Base-by-base conservation (phyloP, 108 stramenopile genomes). In the Cyclotella distinguenda region DNA sequence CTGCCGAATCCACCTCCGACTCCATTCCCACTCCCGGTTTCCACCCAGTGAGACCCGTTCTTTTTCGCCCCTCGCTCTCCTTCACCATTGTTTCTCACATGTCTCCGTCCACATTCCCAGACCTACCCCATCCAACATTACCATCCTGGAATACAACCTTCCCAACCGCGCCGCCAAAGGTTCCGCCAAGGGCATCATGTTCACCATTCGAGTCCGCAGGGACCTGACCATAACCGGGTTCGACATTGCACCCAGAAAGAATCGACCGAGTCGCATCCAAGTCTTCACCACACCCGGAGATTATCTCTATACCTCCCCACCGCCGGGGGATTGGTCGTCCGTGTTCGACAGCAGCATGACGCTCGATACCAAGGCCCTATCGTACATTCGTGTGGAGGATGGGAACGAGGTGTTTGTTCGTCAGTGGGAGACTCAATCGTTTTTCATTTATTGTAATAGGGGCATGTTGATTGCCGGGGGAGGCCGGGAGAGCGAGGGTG, bases 391-490 rank as follows among this genome's bases (percentile, higher is more conserved):
- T 1, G 40, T 59, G 6, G 40, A 25, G 11, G 35, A 55, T 55
- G 54, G 34, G 9, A 13, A 59, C n/a, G 58, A 59, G 40, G 40
- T 59, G 21, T 59, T 28, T 15, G 32, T 59, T 28, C 58, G 42
- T 27, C 25, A 43, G 27, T 43, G 42, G 40, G 23, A 27, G 22
- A 33, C 34, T 27, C 58, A 59, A 43, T 59, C 58, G 2, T 59
- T 59, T 59, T 13, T 42, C 16, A 59, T 59, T 44, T 59, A 59
- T 33, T 59, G 58, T 19, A 59, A 59, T 12, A 42, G 31, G 28
- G 58, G 58, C 7, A 42, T 59, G 58, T 0, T 59, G 8, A 19
- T 59, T 6, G 58, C 40, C n/a, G 6, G 28, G 2, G 58, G 58
- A 6, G 43, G 42, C 12, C 22, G 19, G 0, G 1, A 35, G 30